These are phyloP conservation scores for Stephania yunnanensis DNA, from an alignment of 164 flowering plant genomes.

Conservation along the genomic window DNA sequence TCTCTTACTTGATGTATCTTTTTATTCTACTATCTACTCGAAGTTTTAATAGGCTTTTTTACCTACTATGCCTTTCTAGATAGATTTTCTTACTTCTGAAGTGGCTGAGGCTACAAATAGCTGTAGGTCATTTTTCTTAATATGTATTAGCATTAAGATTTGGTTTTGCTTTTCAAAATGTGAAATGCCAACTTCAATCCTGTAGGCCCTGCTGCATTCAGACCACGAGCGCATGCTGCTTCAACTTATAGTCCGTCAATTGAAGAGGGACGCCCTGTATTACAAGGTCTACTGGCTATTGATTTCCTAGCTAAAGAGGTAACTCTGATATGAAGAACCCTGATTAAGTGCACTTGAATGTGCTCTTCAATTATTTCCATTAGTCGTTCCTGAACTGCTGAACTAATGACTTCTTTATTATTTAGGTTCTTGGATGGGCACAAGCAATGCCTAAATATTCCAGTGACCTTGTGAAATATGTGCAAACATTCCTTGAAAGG, in stretches of 20 bases:
- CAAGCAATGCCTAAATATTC: constrained; percentile 99
- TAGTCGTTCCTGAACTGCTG: background rate
- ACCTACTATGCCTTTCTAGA: no score
- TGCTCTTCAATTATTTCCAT: background rate
- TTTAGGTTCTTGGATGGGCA: constrained; percentile 97
- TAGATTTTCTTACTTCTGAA: no score
- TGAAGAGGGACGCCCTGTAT: constrained; percentile 89
- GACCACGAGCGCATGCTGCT: constrained; percentile 80
- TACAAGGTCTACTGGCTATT: constrained; percentile 93
- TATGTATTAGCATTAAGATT: background rate
- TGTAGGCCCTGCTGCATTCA: constrained; percentile 97
- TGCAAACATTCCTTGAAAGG: constrained; percentile 92
- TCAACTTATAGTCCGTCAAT: constrained; percentile 56
- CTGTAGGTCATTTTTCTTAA: background rate
- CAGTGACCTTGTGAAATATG: constrained; percentile 81
- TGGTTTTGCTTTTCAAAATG: background rate
- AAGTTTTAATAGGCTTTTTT: no score
- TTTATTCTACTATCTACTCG: background rate
- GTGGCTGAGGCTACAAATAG: no score
- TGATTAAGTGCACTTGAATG: background rate
- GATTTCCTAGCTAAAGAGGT: constrained; percentile 94
- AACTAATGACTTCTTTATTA: constrained; percentile 5
- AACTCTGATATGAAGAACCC: background rate
- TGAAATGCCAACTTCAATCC: background rate
- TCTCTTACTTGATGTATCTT: background rate